Evolutionary conservation across 164 flowering plant genomes (phyloP), one percentile per base, ranked within the genome.

Genomic region (Santalum album): DNA sequence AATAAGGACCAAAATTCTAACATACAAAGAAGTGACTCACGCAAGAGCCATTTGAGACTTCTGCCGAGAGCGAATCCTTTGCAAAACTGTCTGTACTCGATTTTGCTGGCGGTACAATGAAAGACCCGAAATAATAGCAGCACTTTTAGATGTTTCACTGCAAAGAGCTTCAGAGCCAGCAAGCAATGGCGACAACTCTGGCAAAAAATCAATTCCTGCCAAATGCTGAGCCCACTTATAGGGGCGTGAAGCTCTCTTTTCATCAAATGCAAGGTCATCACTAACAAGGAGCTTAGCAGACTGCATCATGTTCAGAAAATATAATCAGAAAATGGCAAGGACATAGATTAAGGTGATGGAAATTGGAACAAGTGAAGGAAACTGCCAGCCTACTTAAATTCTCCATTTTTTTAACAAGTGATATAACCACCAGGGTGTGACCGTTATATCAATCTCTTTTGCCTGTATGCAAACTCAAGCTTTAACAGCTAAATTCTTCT

Each of bases 161-260:
- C 65, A 64, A 54, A 60, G 58, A 64, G 69, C 56, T 62, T 72
- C 94, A 44, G 52, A 51, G 35, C 52, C 65, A 54, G 72, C 59
- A 49, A 83, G 69, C 62, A 83, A 48, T 26, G 90, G 90, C 5
- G 97, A 68, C 45, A 82, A 72, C 70, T 94, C 99, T 0, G 97
- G 96, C 71, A 94, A 70, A 62, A 94, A 82, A 68, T 90, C 96
- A 53, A 94, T 83, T 61, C 97, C 99, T 11, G 87, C 95, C 74
- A 94, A 67, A 73, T 94, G 97, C 59, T 94, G 99, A 58, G 82
- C 90, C 97, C 99, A 94, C 72, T 86, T 94, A 66, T 85, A 90
- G 29, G 99, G 97, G 22, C 97, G 82, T 45, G 73, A 78, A 42
- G 69, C 58, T 69, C 82, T 80, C 60, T 40, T 82, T 65, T 81